Conservation (phyloP, 495 filamentous ascomycete genomes). For the Tuber borchii region DNA sequence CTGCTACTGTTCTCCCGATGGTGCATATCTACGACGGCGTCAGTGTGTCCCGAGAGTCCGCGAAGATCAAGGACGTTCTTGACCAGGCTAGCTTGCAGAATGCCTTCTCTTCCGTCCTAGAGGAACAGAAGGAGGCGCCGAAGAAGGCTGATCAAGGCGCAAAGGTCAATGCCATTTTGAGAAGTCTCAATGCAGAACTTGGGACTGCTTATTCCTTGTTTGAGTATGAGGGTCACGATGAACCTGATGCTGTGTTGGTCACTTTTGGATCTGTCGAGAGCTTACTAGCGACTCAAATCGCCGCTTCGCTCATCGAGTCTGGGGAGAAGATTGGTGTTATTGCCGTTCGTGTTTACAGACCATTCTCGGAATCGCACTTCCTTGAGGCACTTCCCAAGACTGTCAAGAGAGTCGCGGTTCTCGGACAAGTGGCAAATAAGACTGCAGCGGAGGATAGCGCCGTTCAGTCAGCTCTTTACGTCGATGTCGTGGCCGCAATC, state of each 20-base stretch:
- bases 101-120: slow-evolving; percentile 60
- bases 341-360: slow-evolving; percentile 86
- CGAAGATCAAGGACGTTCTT: slow-evolving; percentile 76
- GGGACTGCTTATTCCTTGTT: slow-evolving; percentile 88
- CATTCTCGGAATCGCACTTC: slow-evolving; percentile 91
- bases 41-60: slow-evolving; percentile 73
- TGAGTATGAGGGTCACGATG: slow-evolving; percentile 83
- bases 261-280: slow-evolving; percentile 88
- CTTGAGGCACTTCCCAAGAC: slow-evolving; percentile 68
- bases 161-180: slow-evolving; percentile 66
- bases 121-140: slow-evolving; percentile 54
- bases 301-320: slow-evolving; percentile 60
- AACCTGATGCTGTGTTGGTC: slow-evolving; percentile 72
- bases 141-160: slow-evolving; percentile 67
- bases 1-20: slow-evolving; percentile 71
- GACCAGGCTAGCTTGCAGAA: slow-evolving; percentile 63
- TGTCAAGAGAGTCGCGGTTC: slow-evolving; percentile 61
- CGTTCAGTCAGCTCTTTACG: slow-evolving; percentile 73
- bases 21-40: slow-evolving; percentile 93
- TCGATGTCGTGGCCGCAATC: slow-evolving; percentile 77
- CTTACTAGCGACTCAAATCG: slow-evolving; percentile 75
- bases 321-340: slow-evolving; percentile 76
- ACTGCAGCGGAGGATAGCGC: slow-evolving; percentile 59
- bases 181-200: slow-evolving; percentile 81
- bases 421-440: slow-evolving; percentile 48